Evolutionary conservation across 352 stramenopile species (phyloP).

Genomic region (Saprolegnia diclina): DNA sequence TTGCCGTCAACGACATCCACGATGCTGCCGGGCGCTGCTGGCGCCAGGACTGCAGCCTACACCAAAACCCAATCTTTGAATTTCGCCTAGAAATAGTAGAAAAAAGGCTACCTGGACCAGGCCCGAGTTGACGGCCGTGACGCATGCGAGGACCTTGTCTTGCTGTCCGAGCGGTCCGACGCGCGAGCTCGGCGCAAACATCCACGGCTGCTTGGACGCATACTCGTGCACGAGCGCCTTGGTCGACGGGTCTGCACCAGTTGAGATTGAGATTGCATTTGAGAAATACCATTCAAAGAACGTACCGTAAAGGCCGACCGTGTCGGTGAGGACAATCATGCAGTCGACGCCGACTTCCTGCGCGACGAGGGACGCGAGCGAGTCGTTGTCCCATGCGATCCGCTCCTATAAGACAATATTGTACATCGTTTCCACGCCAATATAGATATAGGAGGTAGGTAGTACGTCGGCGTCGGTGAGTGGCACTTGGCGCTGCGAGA

Average conservation of each 20-base stretch:
- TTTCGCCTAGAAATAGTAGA: neutral
- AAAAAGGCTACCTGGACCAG: constrained; percentile 25
- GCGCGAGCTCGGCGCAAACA: constrained; percentile 46
- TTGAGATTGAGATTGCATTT: neutral
- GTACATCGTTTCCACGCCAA: neutral
- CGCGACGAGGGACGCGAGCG: constrained; percentile 68
- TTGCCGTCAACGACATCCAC: constrained; percentile 63
- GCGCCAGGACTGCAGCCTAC: constrained; percentile 53
- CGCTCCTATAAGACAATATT: constrained; percentile 31
- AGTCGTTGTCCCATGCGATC: constrained; percentile 83
- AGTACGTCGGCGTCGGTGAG: constrained; percentile 38
- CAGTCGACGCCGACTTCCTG: constrained; percentile 65
- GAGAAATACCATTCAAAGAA: neutral
- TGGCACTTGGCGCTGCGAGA: constrained; percentile 56
- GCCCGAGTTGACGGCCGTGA: constrained; percentile 69
- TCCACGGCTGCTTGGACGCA: constrained; percentile 38
- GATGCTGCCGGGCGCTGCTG: constrained; percentile 54
- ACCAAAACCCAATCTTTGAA: constrained; percentile 28
- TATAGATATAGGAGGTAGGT: neutral
- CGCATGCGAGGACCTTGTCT: constrained; percentile 77
- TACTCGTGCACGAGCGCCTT: constrained; percentile 50
- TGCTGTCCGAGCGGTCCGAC: constrained; percentile 60
- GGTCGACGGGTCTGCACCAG: constrained; percentile 29
- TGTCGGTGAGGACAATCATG: constrained; percentile 73
- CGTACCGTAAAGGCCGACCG: constrained; percentile 51